Conservation (phyloP, 345 rosid species). For the Acer yangbiense region DNA sequence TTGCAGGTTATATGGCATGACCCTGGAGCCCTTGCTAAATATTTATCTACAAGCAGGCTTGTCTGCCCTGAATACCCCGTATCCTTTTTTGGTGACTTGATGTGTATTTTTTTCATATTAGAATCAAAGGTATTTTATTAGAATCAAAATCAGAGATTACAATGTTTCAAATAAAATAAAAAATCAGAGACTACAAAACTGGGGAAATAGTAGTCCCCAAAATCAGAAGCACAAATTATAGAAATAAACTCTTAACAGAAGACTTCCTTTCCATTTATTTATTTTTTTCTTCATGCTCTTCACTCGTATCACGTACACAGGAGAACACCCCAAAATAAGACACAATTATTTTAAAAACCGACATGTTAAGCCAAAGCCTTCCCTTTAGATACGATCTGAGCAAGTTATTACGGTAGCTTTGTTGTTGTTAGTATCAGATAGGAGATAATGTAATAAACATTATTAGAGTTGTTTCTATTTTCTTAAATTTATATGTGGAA, state of each 20-base stretch:
- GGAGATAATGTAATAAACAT: not conserved
- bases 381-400: not conserved
- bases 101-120: not conserved
- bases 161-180: too few relatives aligned
- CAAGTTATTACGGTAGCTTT: not conserved
- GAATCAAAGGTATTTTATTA: not conserved
- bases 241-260: too few relatives aligned
- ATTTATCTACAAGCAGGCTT: conserved; percentile 95
- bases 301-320: too few relatives aligned
- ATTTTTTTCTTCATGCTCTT: too few relatives aligned
- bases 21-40: conserved; percentile 84
- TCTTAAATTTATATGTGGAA: not conserved
- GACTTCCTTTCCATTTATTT: too few relatives aligned
- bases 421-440: not conserved
- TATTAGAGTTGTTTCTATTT: not conserved
- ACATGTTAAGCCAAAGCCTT: not conserved
- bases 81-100: conserved; percentile 41
- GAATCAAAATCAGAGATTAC: not conserved
- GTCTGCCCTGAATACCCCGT: conserved; percentile 95
- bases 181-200: too few relatives aligned
- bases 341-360: not conserved
- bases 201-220: too few relatives aligned
- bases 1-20: conserved; percentile 95
- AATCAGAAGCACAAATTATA: too few relatives aligned
- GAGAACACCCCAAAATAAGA: too few relatives aligned